Conservation (phyloP, 2,329 filamentous ascomycete genomes). For the Exophiala sideris region DNA sequence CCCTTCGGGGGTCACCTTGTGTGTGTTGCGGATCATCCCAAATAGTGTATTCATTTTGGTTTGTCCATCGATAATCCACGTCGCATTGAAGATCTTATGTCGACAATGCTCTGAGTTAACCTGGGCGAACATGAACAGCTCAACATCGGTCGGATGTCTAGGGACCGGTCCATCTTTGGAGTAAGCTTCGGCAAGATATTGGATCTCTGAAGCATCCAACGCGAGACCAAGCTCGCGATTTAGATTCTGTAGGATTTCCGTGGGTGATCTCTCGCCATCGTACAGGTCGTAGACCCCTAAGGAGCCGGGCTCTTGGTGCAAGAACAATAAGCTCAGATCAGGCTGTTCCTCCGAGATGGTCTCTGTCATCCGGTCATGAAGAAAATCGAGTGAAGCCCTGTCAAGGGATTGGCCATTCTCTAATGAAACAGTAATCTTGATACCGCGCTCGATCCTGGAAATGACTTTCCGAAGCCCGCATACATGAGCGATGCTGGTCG, state of each 20-base stretch:
- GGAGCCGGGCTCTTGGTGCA: constrained; percentile 61
- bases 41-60: constrained; percentile 79
- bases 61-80: constrained; percentile 89
- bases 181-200: constrained; percentile 87
- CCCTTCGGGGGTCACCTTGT: constrained; percentile 69
- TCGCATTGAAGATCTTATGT: constrained; percentile 93
- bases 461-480: constrained; percentile 73
- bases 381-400: constrained; percentile 59
- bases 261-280: constrained; percentile 60
- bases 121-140: constrained; percentile 99
- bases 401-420: constrained; percentile 56
- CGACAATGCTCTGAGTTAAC: constrained; percentile 95
- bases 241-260: constrained; percentile 72
- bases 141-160: constrained; percentile 75
- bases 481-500: constrained; percentile 87
- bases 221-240: constrained; percentile 82
- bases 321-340: constrained; percentile 73
- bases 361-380: constrained; percentile 97
- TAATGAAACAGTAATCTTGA: constrained; percentile 65
- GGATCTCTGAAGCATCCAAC: constrained; percentile 82
- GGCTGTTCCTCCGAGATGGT: constrained; percentile 65
- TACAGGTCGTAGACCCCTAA: constrained; percentile 75
- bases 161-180: constrained; percentile 58
- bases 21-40: constrained; percentile 94
- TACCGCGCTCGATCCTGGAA: constrained; percentile 80